These are phyloP conservation scores for Crithidia mellificae DNA, from an alignment of 208 protist species.

Conservation along the genomic window DNA sequence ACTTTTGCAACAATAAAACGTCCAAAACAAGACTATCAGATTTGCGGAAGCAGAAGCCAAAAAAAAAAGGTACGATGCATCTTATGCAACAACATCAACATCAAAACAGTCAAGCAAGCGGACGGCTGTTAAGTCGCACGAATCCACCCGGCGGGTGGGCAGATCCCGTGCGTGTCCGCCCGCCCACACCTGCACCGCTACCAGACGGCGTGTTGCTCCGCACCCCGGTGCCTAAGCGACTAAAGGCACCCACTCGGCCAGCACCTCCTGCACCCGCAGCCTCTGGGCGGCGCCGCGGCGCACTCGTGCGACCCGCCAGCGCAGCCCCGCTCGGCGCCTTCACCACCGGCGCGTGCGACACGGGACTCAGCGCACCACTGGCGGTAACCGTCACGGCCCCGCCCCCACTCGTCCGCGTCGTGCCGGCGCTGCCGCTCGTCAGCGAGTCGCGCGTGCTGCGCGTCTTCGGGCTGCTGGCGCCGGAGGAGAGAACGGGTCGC, in stretches of 20 bases:
- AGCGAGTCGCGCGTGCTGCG: slow-evolving; percentile 25
- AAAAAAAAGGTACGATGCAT: not conserved
- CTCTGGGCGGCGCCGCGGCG: slow-evolving; percentile 5
- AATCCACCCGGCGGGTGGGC: not conserved
- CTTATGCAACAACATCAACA: not conserved
- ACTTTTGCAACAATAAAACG: no score
- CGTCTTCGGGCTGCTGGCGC: slow-evolving; percentile 17
- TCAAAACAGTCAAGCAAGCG: no score
- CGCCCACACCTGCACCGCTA: not conserved
- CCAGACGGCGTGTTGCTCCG: not conserved
- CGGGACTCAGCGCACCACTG: not conserved
- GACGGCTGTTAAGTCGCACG: slow-evolving; percentile 8
- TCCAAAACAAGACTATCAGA: no score
- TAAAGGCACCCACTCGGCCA: not conserved
- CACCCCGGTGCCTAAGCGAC: slow-evolving; percentile 1
- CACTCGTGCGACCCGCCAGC: slow-evolving; percentile 10
- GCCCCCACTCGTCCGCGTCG: slow-evolving; percentile 8
- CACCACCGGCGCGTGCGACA: slow-evolving; percentile 9
- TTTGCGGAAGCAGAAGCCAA: not conserved
- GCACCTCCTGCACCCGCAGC: not conserved
- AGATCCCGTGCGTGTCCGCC: slow-evolving; percentile 1
- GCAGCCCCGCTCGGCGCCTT: not conserved
- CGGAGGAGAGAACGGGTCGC: slow-evolving; percentile 26
- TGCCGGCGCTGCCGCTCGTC: slow-evolving; percentile 11
- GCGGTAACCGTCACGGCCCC: no score